Percentiles rank a stretch among this genome's conserved stretches.
These are phyloP conservation scores for Zymoseptoria tritici DNA, from an alignment of 2,329 filamentous ascomycete species.

Conservation along the genomic window DNA sequence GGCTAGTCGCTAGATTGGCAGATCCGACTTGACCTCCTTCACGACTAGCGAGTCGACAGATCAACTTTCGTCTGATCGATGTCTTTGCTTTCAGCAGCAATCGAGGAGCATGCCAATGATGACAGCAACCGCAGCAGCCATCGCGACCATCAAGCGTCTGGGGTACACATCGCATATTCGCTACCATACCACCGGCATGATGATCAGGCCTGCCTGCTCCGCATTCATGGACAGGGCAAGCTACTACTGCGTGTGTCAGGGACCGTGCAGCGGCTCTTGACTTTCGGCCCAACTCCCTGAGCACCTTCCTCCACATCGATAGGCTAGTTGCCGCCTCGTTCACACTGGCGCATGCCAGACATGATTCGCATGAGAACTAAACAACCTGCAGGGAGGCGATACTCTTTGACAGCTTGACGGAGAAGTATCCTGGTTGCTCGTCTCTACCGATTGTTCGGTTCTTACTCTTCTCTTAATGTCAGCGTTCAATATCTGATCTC, in stretches of 20 bases:
- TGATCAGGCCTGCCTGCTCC: not conserved
- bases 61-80: not conserved
- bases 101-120: not conserved
- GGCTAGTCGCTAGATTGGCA: not conserved
- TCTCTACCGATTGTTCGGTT: conserved; percentile 3
- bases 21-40: not conserved
- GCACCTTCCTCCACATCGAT: not conserved
- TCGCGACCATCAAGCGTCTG: no score
- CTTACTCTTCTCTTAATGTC: conserved; percentile 1
- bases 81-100: not conserved
- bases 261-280: not conserved
- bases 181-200: not conserved
- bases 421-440: not conserved
- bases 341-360: not conserved
- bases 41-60: not conserved
- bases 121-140: not conserved
- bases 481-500: not conserved
- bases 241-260: not conserved
- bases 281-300: not conserved
- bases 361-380: not conserved
- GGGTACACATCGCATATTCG: not conserved
- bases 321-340: not conserved
- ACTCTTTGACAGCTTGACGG: not conserved
- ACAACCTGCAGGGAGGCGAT: not conserved
- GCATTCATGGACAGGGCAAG: not conserved